phyloP scores from a whole-genome alignment of 768 basidiomycete genomes.

The Nidularia sp. region DNA sequence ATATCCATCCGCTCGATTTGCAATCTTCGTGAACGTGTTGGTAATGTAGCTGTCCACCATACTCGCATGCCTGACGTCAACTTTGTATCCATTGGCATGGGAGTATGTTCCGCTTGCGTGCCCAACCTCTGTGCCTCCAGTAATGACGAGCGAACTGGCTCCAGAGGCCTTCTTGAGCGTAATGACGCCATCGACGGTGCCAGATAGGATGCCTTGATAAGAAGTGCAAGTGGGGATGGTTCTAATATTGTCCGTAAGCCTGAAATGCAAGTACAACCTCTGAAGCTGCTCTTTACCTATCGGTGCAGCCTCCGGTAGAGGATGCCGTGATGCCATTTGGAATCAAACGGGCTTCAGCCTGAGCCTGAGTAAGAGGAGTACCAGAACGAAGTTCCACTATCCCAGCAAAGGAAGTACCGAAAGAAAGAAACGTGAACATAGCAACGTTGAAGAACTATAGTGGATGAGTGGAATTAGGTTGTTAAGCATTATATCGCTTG shows the following conservation, averaged over 20 bases:
- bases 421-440: too few species aligned
- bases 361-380: constrained; percentile 1
- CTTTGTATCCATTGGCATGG: constrained; percentile 22
- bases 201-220: constrained; percentile 18
- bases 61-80: constrained; percentile 17
- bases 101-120: constrained; percentile 21
- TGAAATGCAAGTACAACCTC: neutral
- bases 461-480: too few species aligned
- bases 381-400: too few species aligned
- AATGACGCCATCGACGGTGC: constrained; percentile 22
- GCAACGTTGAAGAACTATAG: too few species aligned
- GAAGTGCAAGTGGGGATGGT: constrained; percentile 18
- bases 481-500: too few species aligned
- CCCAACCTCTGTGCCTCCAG: constrained; percentile 49
- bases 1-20: constrained; percentile 20
- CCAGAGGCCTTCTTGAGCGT: constrained; percentile 36
- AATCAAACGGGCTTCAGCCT: constrained; percentile 17
- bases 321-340: constrained; percentile 20
- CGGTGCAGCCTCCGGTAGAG: constrained; percentile 19
- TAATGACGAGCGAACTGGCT: constrained; percentile 58
- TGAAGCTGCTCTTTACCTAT: constrained; percentile 2
- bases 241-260: neutral
- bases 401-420: too few species aligned
- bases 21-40: constrained; percentile 16
- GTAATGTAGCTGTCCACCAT: constrained; percentile 19